phyloP scores from a whole-genome alignment of 2,329 filamentous ascomycete genomes.

The Trichoderma hamatum region DNA sequence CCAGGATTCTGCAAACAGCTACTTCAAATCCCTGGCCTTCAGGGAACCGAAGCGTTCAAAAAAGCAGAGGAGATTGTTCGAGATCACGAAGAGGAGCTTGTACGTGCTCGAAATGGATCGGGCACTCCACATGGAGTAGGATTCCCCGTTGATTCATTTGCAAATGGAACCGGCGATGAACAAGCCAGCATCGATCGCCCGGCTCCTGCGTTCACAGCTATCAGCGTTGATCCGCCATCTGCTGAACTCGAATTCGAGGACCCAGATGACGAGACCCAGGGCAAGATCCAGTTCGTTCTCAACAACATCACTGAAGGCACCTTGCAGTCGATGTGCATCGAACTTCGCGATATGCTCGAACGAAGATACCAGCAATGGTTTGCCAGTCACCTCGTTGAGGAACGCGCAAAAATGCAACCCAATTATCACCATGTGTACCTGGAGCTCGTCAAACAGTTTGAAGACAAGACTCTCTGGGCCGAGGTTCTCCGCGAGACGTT shows the following conservation, averaged over 20 bases:
- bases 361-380: slow-evolving; percentile 94
- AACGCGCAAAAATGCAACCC: slow-evolving; percentile 94
- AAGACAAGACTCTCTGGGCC: slow-evolving; percentile 76
- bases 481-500: slow-evolving; percentile 95
- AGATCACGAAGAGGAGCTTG: slow-evolving; percentile 64
- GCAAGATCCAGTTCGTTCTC: slow-evolving; percentile 91
- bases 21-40: slow-evolving; percentile 77
- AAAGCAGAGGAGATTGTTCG: slow-evolving; percentile 81
- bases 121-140: slow-evolving; percentile 42
- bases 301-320: slow-evolving; percentile 96
- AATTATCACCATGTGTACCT: slow-evolving; percentile 96
- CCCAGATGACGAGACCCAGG: slow-evolving; percentile 81
- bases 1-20: slow-evolving; percentile 90
- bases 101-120: slow-evolving; percentile 58
- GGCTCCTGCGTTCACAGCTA: slow-evolving; percentile 73
- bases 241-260: slow-evolving; percentile 72
- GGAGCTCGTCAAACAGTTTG: slow-evolving; percentile 81
- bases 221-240: slow-evolving; percentile 73
- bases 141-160: slow-evolving; percentile 54
- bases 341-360: slow-evolving; percentile 77
- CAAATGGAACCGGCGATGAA: slow-evolving; percentile 74
- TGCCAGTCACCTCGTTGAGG: slow-evolving; percentile 89
- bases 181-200: slow-evolving; percentile 60
- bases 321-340: slow-evolving; percentile 78
- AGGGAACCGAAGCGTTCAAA: slow-evolving; percentile 80